A percentile compares a stretch with the other conserved stretches of the same genome.
phyloP scores from a whole-genome alignment of 495 filamentous ascomycete genomes.

The Penicillium ucsense region DNA sequence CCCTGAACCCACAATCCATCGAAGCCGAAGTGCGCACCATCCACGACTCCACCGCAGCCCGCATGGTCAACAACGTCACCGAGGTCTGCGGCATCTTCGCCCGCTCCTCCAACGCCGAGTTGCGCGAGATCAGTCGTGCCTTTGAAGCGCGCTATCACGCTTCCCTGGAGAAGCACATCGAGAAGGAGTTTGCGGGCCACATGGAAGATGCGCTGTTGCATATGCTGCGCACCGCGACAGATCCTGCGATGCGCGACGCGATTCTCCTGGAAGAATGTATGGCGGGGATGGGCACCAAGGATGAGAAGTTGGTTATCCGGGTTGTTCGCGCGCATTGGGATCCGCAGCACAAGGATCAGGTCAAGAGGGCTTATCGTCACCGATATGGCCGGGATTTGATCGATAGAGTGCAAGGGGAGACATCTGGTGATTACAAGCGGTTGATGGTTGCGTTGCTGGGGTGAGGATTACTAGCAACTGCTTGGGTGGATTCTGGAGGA shows the following conservation, averaged over 20 bases:
- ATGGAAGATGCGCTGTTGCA: constrained; percentile 79
- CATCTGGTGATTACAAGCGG: constrained; percentile 74
- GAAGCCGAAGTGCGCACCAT: constrained; percentile 64
- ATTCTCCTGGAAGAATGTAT: constrained; percentile 72
- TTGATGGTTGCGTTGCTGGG: constrained; percentile 35
- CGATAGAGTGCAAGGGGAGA: constrained; percentile 65
- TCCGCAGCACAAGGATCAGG: constrained; percentile 53
- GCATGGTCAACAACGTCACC: constrained; percentile 62
- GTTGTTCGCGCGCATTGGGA: constrained; percentile 78
- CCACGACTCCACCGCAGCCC: constrained; percentile 61
- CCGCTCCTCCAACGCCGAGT: constrained; percentile 61
- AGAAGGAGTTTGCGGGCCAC: constrained; percentile 78
- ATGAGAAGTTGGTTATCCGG: constrained; percentile 63
- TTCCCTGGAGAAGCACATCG: constrained; percentile 60
- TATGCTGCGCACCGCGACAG: constrained; percentile 64
- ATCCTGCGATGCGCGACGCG: constrained; percentile 77
- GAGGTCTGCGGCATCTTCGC: constrained; percentile 69
- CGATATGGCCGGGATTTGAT: constrained; percentile 52
- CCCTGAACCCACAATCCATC: constrained; percentile 56
- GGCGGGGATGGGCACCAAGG: constrained; percentile 80
- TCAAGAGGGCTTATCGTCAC: constrained; percentile 63
- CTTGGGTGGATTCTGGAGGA: background rate
- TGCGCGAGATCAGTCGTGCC: constrained; percentile 65
- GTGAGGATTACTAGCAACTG: constrained; percentile 6
- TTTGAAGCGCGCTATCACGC: constrained; percentile 59